phyloP scores from a whole-genome alignment of 2,329 filamentous ascomycete genomes.

The Microthyrium microscopicum region DNA sequence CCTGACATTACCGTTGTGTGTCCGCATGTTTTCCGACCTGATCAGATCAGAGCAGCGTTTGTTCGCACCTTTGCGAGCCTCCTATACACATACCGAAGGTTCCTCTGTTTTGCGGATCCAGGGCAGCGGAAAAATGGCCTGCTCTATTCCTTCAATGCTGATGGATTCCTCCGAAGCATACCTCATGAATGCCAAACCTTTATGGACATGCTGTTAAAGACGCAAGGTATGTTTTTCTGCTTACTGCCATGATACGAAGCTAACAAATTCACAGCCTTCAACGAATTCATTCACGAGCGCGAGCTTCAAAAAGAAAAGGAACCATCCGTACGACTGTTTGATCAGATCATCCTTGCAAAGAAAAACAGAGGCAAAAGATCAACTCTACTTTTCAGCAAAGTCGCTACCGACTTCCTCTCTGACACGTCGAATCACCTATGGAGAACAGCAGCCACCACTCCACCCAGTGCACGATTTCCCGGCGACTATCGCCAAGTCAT shows the following conservation, averaged over 20 bases:
- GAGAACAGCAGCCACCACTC: slow-evolving; percentile 46
- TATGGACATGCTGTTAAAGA: slow-evolving; percentile 45
- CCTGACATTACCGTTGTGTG: slow-evolving; percentile 21
- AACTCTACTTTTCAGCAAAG: slow-evolving; percentile 47
- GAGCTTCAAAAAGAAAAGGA: slow-evolving; percentile 48
- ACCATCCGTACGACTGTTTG: slow-evolving; percentile 57
- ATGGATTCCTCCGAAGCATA: slow-evolving; percentile 46
- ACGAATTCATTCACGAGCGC: slow-evolving; percentile 72
- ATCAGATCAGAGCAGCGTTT: slow-evolving; percentile 51
- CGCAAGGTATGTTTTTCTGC: slow-evolving; percentile 31
- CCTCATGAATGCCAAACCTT: slow-evolving; percentile 49
- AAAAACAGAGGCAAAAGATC: slow-evolving; percentile 49
- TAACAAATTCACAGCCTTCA: slow-evolving; percentile 38
- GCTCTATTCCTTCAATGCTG: slow-evolving; percentile 49
- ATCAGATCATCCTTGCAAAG: slow-evolving; percentile 72
- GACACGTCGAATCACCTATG: slow-evolving; percentile 67
- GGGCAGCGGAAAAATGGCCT: slow-evolving; percentile 47
- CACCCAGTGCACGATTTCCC: slow-evolving; percentile 36
- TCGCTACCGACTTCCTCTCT: slow-evolving; percentile 44
- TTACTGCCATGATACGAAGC: not conserved
- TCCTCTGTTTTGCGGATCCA: slow-evolving; percentile 39
- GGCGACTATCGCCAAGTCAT: slow-evolving; percentile 36
- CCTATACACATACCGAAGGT: slow-evolving; percentile 52
- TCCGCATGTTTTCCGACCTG: slow-evolving; percentile 47
- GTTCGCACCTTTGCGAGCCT: slow-evolving; percentile 52